Percentiles rank a stretch among this genome's conserved stretches.
phyloP scores from a whole-genome alignment of 345 rosid species.

The Heritiera littoralis region DNA sequence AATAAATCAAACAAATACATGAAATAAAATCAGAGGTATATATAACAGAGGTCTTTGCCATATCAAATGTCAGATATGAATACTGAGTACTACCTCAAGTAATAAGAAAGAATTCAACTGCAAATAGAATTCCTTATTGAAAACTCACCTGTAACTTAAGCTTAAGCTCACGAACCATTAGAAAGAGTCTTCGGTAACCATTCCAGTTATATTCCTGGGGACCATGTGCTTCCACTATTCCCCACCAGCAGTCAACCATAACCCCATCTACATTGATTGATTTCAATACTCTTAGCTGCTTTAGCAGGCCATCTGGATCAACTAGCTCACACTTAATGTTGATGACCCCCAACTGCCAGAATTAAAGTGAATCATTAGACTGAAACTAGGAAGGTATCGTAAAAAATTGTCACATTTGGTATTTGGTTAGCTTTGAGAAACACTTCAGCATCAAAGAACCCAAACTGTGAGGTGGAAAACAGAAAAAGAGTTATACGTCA shows the following conservation, averaged over 20 bases:
- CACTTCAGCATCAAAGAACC: constrained; percentile 12
- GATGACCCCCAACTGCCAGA: constrained; percentile 79
- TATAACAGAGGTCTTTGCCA: not conserved
- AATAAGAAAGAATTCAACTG: constrained; percentile 6
- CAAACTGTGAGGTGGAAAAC: constrained; percentile 4
- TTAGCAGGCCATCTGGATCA: constrained; percentile 80
- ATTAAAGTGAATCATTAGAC: constrained; percentile 19
- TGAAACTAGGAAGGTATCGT: constrained; percentile 12
- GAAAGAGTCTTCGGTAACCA: constrained; percentile 82
- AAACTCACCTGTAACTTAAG: constrained; percentile 83
- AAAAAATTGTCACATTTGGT: constrained; percentile 1
- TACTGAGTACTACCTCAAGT: not conserved
- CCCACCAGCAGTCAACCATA: constrained; percentile 99
- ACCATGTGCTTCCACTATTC: constrained; percentile 88
- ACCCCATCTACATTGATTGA: constrained; percentile 83
- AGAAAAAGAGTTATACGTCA: not conserved
- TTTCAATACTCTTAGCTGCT: constrained; percentile 76
- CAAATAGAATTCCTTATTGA: not conserved
- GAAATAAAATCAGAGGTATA: not conserved
- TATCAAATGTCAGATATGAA: not conserved
- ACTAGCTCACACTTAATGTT: constrained; percentile 90
- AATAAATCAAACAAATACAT: not conserved
- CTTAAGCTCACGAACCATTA: constrained; percentile 76
- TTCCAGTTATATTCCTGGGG: constrained; percentile 94
- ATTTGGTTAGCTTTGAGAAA: constrained; percentile 16